These are phyloP conservation scores for Hypoxylon intermedium DNA, from an alignment of 495 filamentous ascomycete species.

Conservation along the genomic window DNA sequence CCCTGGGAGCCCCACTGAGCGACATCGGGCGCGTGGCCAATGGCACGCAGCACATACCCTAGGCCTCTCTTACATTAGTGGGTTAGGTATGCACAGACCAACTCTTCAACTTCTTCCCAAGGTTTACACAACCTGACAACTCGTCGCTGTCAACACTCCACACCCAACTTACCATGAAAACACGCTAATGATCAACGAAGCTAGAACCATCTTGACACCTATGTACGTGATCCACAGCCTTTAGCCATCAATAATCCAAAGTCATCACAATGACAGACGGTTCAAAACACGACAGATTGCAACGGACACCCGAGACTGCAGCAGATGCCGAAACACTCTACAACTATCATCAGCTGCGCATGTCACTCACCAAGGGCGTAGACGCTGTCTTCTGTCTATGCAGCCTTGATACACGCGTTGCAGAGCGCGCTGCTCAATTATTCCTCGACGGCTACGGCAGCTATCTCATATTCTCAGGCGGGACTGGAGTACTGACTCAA, in stretches of 20 bases:
- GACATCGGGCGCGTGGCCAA: slow-evolving; percentile 9
- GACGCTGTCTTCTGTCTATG: slow-evolving; percentile 50
- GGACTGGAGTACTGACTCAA: slow-evolving; percentile 43
- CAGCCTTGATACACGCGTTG: slow-evolving; percentile 49
- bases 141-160: too few relatives aligned
- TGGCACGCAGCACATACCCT: too few relatives aligned
- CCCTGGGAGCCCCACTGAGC: not conserved
- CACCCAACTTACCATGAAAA: too few relatives aligned
- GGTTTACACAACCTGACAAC: too few relatives aligned
- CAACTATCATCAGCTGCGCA: slow-evolving; percentile 49
- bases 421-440: slow-evolving; percentile 44
- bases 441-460: slow-evolving; percentile 41
- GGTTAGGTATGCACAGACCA: not conserved
- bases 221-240: too few relatives aligned
- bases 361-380: slow-evolving; percentile 31
- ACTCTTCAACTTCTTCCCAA: not conserved
- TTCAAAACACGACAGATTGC: not conserved
- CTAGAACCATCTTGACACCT: too few relatives aligned
- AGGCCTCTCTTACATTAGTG: too few relatives aligned
- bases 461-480: slow-evolving; percentile 49
- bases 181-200: too few relatives aligned
- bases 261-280: not conserved
- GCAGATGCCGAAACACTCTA: slow-evolving; percentile 46
- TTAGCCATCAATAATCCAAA: too few relatives aligned
- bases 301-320: slow-evolving; percentile 40